Conservation (phyloP, 495 filamentous ascomycete species). For the Letharia columbiana region DNA sequence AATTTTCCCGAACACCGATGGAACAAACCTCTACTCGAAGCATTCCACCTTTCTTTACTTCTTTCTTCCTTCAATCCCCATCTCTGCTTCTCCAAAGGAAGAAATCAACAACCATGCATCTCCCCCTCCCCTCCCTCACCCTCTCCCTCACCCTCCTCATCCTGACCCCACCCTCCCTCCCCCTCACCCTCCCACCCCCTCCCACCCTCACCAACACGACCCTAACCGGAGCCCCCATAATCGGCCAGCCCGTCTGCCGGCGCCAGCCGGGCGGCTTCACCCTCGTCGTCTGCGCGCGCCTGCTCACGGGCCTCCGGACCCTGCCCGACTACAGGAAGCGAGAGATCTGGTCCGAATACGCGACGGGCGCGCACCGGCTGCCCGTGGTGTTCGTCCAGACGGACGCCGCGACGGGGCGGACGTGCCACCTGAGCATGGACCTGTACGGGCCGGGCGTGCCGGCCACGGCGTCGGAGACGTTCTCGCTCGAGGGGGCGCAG, state of each 20-base stretch:
- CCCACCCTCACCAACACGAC: too few species aligned
- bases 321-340: constrained; percentile 10
- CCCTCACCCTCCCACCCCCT: neutral
- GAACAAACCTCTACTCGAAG: neutral
- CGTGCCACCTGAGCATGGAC: constrained; percentile 14
- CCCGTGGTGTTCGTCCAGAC: constrained; percentile 13
- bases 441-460: constrained; percentile 8
- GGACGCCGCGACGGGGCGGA: neutral
- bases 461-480: constrained; percentile 11
- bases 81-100: neutral
- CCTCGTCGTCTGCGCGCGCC: constrained; percentile 14
- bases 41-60: too few species aligned
- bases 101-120: neutral
- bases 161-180: too few species aligned
- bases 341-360: constrained; percentile 15
- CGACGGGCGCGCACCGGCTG: neutral
- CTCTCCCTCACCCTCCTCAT: too few species aligned
- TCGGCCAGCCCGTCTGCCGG: constrained; percentile 12
- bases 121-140: neutral
- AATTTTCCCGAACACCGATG: neutral
- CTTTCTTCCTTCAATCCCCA: neutral
- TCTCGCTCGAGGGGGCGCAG: constrained; percentile 12
- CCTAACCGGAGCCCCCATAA: neutral
- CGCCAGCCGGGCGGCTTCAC: constrained; percentile 4
- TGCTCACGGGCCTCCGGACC: constrained; percentile 11